phyloP scores from a whole-genome alignment of 345 rosid genomes.

The Viola odorata region DNA sequence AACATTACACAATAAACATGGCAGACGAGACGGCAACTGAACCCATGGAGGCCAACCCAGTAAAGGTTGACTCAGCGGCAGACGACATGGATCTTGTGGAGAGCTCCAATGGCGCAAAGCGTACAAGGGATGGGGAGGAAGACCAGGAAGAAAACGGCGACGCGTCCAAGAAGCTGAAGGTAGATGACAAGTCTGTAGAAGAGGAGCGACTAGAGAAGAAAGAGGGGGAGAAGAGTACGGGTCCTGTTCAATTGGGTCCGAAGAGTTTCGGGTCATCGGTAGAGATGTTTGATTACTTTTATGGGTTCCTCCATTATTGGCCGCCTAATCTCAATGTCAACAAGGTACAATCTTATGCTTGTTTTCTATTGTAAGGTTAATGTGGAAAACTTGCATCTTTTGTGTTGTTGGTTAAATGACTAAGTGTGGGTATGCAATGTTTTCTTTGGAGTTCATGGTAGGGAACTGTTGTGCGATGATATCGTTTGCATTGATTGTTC shows the following conservation, averaged over 20 bases:
- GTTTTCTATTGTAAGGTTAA: too few relatives aligned
- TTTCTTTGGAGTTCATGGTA: too few relatives aligned
- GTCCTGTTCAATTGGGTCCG: constrained; percentile 55
- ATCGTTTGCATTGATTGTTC: too few relatives aligned
- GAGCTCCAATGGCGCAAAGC: constrained; percentile 7
- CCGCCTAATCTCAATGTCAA: constrained; percentile 56
- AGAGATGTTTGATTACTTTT: constrained; percentile 73
- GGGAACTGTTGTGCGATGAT: too few relatives aligned
- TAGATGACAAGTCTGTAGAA: constrained; percentile 16
- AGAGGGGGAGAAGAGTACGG: constrained; percentile 27
- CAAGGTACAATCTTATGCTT: constrained; percentile 33
- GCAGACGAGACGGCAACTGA: constrained; percentile 6
- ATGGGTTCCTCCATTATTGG: constrained; percentile 58
- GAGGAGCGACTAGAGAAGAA: constrained; percentile 18
- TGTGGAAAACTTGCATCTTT: neutral
- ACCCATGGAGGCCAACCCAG: constrained; percentile 5
- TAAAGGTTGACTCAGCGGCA: neutral
- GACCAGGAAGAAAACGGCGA: constrained; percentile 19
- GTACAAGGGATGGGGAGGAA: constrained; percentile 8
- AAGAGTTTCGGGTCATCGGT: constrained; percentile 69
- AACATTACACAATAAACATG: neutral
- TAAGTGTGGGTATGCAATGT: too few relatives aligned
- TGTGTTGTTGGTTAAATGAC: too few relatives aligned
- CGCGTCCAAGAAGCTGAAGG: constrained; percentile 55
- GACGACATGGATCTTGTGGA: constrained; percentile 15